Evolutionary conservation across 768 basidiomycete species (phyloP), one percentile per base, ranked within the genome.

Genomic region (Suillus variegatus): DNA sequence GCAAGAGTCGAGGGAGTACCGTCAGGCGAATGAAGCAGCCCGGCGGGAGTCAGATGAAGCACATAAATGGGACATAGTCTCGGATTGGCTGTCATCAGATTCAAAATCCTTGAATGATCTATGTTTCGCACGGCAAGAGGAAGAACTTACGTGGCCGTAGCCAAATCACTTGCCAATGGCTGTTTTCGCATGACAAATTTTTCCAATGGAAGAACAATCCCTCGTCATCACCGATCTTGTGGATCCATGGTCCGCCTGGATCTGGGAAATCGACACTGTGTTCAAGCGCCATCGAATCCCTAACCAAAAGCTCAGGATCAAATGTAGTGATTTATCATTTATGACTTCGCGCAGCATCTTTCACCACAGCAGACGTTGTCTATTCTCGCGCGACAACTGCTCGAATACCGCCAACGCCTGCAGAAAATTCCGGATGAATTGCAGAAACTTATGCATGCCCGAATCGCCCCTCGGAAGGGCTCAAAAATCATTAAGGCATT

Each of bases 401-500:
- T 46, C 9, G 8, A 46, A 46, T 46, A 46, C 20, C 8, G 44
- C 9, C 44, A 46, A 20, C 44, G 20, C 20, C 44, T 46, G 44
- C 44, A 44, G 18, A 20, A 44, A 44, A 44, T 44, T 32, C 32
- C 32, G 32, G 6, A 32, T 32, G 32, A 32, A 32, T 32, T 32
- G 32, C 32, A 32, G 32, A 32, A 32, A 32, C 32, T 44, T 8
- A 20, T 46, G 3, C 18, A 9, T 20, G 6, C 44, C 44, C 9
- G 44, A 20, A 36, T 56, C 55, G 12, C 20, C n/a, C 55, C 28
- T 56, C 6, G 68, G 70, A 14, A 64, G 66, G 14, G 56, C 66
- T 3, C 60, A 43, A 66, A 67, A 20, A 54, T 75, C 46, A 67
- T 74, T 7, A n/a, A 9, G 1, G 38, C n/a, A 35, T 66, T 74